phyloP scores from a whole-genome alignment of 169 alveolate genomes.

The Sarcocystis neurona region DNA sequence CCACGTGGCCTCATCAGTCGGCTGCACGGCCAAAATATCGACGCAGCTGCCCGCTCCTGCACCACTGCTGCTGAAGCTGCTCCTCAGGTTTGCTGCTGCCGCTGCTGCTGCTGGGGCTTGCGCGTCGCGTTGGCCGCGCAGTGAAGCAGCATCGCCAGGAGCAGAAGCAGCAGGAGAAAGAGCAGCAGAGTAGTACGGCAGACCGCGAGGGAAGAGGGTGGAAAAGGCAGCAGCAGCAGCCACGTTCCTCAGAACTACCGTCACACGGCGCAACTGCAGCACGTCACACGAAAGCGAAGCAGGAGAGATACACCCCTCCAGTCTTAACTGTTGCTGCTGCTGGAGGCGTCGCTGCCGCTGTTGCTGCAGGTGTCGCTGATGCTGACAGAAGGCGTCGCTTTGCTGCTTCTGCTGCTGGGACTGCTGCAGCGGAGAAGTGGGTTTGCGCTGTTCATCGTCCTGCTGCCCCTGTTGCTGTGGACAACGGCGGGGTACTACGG shows the following conservation, averaged over 20 bases:
- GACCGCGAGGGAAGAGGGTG: conserved; percentile 41
- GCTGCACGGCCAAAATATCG: conserved; percentile 35
- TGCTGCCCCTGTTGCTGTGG: background rate
- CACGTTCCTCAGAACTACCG: conserved; percentile 33
- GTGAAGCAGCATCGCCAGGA: no score
- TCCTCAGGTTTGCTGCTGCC: no score
- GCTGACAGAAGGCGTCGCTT: background rate
- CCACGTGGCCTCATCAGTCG: conserved; percentile 41
- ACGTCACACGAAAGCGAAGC: conserved; percentile 9
- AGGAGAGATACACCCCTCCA: background rate
- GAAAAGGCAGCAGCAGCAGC: conserved; percentile 36
- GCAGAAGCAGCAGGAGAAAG: no score
- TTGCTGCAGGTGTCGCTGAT: background rate
- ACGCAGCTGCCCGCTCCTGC: background rate
- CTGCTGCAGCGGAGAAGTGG: background rate
- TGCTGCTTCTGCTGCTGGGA: background rate
- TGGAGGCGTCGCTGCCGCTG: background rate
- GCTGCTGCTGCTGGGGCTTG: no score
- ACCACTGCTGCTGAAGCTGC: no score
- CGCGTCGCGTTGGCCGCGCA: no score
- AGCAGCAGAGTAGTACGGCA: conserved; percentile 39
- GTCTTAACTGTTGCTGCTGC: background rate
- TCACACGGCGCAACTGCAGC: conserved; percentile 53
- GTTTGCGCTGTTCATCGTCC: background rate
- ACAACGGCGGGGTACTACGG: background rate